Conservation (phyloP, 768 basidiomycete species). For the Serendipita indica region DNA sequence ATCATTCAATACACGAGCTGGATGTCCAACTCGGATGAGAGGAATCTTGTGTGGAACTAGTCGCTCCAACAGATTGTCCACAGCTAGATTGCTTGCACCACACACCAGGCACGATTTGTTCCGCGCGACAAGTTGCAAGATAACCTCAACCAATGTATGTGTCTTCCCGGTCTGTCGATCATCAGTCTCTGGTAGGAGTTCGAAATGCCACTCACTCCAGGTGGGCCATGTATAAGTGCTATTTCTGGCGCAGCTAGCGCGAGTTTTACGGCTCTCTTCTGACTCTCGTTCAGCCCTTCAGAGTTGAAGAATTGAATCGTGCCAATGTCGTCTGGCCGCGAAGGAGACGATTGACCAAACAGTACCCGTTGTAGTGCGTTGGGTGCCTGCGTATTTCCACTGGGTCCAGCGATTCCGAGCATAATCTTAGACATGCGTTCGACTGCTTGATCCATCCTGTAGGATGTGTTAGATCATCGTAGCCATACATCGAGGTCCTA, state of each 20-base stretch:
- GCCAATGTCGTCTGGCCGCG: constrained; percentile 18
- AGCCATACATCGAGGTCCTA: constrained; percentile 16
- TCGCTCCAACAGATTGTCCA: constrained; percentile 89
- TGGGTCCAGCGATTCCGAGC: constrained; percentile 16
- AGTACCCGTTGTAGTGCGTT: constrained; percentile 51
- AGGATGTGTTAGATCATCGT: constrained; percentile 1
- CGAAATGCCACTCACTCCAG: constrained; percentile 34
- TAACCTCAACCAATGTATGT: constrained; percentile 84
- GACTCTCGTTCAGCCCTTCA: constrained; percentile 60
- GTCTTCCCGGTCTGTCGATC: constrained; percentile 79
- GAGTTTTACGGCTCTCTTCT: constrained; percentile 70
- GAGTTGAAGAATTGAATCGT: constrained; percentile 53
- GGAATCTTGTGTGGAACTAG: constrained; percentile 27
- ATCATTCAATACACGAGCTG: constrained; percentile 70
- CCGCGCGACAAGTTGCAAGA: constrained; percentile 49
- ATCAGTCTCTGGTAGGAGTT: neutral
- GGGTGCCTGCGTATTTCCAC: constrained; percentile 29
- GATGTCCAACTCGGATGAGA: constrained; percentile 87
- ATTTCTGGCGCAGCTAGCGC: constrained; percentile 69
- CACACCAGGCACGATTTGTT: constrained; percentile 57
- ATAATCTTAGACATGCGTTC: constrained; percentile 42
- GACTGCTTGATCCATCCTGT: constrained; percentile 77
- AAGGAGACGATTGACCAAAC: constrained; percentile 37
- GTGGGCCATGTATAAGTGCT: constrained; percentile 94
- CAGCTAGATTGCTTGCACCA: constrained; percentile 86